Conservation (phyloP, 768 basidiomycete genomes). For the Mycena crocata region DNA sequence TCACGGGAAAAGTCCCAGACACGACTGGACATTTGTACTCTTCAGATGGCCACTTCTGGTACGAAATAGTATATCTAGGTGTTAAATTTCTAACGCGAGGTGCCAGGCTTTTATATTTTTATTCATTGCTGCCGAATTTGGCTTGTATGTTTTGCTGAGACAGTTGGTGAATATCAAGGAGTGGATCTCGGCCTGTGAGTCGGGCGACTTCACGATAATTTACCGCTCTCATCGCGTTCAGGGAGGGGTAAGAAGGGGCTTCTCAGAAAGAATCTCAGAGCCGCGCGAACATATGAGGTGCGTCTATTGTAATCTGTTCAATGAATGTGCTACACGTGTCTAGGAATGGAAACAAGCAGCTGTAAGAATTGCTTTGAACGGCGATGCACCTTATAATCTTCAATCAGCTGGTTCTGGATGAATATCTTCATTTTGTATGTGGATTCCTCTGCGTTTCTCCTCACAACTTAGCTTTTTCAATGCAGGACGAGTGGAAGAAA, state of each 20-base stretch:
- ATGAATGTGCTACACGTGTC: neutral
- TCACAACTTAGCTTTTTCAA: neutral
- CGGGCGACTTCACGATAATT: neutral
- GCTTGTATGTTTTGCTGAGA: constrained; percentile 86
- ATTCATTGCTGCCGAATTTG: constrained; percentile 87
- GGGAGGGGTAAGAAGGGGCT: constrained; percentile 89
- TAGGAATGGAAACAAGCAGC: constrained; percentile 93
- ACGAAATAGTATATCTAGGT: constrained; percentile 33
- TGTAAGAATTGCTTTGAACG: constrained; percentile 39
- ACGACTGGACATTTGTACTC: constrained; percentile 82
- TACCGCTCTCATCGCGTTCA: constrained; percentile 41
- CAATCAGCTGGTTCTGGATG: constrained; percentile 63
- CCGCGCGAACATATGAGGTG: constrained; percentile 80
- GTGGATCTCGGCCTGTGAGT: constrained; percentile 84
- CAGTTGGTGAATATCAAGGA: constrained; percentile 97
- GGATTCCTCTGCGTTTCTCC: neutral
- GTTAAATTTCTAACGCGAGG: neutral
- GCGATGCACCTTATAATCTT: neutral
- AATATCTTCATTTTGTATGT: constrained; percentile 74
- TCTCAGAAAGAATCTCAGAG: constrained; percentile 80
- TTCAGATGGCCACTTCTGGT: constrained; percentile 91
- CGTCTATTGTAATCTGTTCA: constrained; percentile 23
- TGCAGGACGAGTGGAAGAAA: constrained; percentile 84
- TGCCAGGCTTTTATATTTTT: constrained; percentile 83
- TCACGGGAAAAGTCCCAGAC: constrained; percentile 48